Evolutionary conservation across 2,329 filamentous ascomycete species (phyloP).

Genomic region (Ceratocystis alfenasii): DNA sequence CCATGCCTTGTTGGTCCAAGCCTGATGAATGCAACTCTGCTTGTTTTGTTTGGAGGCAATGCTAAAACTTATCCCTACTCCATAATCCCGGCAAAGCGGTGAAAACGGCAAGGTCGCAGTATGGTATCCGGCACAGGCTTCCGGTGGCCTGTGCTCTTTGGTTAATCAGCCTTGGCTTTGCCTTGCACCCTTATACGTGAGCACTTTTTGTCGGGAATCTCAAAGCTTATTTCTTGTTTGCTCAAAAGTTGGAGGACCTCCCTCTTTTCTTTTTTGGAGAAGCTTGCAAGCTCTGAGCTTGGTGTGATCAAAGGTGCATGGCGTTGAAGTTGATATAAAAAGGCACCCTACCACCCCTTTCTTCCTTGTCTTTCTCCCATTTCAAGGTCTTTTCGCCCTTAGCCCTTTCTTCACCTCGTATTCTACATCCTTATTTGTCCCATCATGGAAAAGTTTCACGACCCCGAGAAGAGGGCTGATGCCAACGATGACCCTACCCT

Average conservation of each 20-base stretch:
- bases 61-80: no score
- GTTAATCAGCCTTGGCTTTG: not conserved
- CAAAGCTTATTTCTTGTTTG: not conserved
- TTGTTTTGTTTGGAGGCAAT: no score
- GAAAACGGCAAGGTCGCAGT: no score
- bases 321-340: not conserved
- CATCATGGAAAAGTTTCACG: slow-evolving; percentile 11
- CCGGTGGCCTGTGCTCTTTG: not conserved
- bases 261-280: not conserved
- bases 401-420: not conserved
- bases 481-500: slow-evolving; percentile 6
- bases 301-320: not conserved
- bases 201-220: not conserved
- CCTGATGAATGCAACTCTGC: no score
- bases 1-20: no score
- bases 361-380: not conserved
- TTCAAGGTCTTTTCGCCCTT: no score
- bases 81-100: no score
- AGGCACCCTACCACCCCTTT: not conserved
- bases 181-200: not conserved
- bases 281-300: not conserved
- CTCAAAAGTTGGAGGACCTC: not conserved
- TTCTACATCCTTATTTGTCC: not conserved
- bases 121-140: not conserved
- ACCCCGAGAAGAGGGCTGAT: slow-evolving; percentile 23